Percentiles rank a stretch among this genome's conserved stretches.
Conservation (phyloP, 2,329 filamentous ascomycete genomes). For the Neopestalotiopsis sp. region DNA sequence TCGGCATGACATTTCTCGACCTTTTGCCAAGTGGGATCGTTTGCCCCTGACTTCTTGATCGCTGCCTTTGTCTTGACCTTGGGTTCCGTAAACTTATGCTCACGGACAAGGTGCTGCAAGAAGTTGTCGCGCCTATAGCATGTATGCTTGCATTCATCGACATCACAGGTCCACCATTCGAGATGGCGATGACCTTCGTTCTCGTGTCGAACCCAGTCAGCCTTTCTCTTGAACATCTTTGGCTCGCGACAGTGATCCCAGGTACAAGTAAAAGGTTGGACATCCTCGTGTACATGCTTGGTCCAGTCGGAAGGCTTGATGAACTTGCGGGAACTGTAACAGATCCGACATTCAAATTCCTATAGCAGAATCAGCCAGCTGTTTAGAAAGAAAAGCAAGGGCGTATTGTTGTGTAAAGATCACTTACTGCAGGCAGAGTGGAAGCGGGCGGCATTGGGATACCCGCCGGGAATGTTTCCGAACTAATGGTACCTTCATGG, state of each 20-base stretch:
- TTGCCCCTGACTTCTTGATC: slow-evolving; percentile 61
- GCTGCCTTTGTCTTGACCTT: slow-evolving; percentile 77
- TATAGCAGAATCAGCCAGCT: background rate
- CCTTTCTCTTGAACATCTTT: slow-evolving; percentile 94
- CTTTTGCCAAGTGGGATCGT: slow-evolving; percentile 75
- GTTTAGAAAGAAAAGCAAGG: background rate
- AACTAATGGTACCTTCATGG: slow-evolving; percentile 70
- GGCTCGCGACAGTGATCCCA: slow-evolving; percentile 82
- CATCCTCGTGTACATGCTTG: slow-evolving; percentile 92
- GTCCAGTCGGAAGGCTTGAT: slow-evolving; percentile 96
- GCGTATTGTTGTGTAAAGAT: background rate
- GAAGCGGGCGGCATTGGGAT: slow-evolving; percentile 82
- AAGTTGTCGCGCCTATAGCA: slow-evolving; percentile 94
- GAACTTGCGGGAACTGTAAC: slow-evolving; percentile 84
- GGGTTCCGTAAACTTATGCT: slow-evolving; percentile 86
- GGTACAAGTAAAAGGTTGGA: slow-evolving; percentile 92
- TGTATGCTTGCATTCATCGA: slow-evolving; percentile 78
- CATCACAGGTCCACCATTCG: slow-evolving; percentile 88
- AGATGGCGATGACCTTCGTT: slow-evolving; percentile 89
- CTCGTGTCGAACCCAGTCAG: slow-evolving; percentile 94
- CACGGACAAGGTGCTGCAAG: slow-evolving; percentile 86
- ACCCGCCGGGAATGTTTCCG: slow-evolving; percentile 78
- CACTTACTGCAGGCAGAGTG: slow-evolving; percentile 68
- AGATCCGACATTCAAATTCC: slow-evolving; percentile 88
- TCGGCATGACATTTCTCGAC: slow-evolving; percentile 79